Percentiles rank a stretch among this genome's conserved stretches.
phyloP scores from a whole-genome alignment of 2,329 filamentous ascomycete species.

The Colletotrichum noveboracense region DNA sequence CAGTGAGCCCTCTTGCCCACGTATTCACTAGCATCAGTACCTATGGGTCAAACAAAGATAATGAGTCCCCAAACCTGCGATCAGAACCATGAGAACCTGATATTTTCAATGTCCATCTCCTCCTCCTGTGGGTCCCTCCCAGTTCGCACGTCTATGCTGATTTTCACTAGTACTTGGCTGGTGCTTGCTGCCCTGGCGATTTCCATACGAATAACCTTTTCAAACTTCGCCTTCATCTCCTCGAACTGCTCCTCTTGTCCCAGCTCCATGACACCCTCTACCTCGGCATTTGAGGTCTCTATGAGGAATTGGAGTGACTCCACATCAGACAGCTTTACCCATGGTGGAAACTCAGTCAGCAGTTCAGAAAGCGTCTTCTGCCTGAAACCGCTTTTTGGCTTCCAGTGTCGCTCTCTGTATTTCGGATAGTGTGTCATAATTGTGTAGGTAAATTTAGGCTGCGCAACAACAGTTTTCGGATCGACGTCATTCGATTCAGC shows the following conservation, averaged over 20 bases:
- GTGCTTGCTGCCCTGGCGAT: neutral
- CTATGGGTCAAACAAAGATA: neutral
- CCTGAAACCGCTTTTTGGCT: neutral
- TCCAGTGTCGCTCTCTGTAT: neutral
- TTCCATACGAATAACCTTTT: neutral
- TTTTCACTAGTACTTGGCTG: fast-evolving
- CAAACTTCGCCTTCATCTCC: neutral
- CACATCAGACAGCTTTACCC: neutral
- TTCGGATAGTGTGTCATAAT: neutral
- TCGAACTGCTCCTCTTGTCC: neutral
- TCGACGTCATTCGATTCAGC: fast-evolving
- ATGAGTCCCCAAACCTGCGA: neutral
- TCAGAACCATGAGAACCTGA: neutral
- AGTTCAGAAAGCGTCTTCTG: neutral
- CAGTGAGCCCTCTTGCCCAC: fast-evolving
- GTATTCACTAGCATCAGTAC: neutral
- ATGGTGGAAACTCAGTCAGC: neutral
- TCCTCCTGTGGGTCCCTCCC: neutral
- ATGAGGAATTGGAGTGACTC: neutral
- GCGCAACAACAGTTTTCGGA: neutral
- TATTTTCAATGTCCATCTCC: neutral
- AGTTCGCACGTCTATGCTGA: neutral
- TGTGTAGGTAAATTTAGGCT: neutral
- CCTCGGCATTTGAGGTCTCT: neutral
- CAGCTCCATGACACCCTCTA: neutral